Base-by-base conservation (phyloP, 176 grass and related monocot species). In the Puccinellia tenuiflora region DNA sequence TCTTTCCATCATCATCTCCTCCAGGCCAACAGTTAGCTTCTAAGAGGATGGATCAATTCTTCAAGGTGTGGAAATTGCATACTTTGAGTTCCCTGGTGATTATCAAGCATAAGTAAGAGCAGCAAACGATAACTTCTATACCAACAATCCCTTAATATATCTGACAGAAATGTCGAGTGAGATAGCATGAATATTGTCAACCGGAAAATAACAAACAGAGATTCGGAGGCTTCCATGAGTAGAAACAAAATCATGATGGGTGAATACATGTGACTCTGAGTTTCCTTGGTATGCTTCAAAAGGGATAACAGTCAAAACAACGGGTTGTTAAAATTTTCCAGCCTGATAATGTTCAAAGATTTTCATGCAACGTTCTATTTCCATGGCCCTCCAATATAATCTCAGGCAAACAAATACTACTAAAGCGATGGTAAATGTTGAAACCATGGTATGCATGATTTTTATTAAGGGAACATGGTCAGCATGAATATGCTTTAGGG, bases 1-100 rank as follows among this genome's bases (percentile, higher is more conserved):
- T 80, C 18, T 72, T 68, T 35, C 76, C 57, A 84, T 70, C 74
- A 76, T 76, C 76, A 42, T 82, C 60, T 90, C 46, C 43, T 45
- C 25, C 7, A 81, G 2, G 20, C 39, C 1, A 61, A 62, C 24
- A 71, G 45, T 33, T 82, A 77, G 40, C 52, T 53, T 42, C 62
- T 43, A 53, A 50, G 29, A 53, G 24, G 30, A 33, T 53, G 71
- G 25, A 82, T 69, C 43, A 39, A 53, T 53, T 62, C 51, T 71
- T 26, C 48, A 85, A 22, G 35, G 20, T 20, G 15, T 47, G 45
- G 45, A 46, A 46, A 80, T 73, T n/a, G 22, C 56, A 75, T 59
- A 9, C 39, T 69, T 61, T 1, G 45, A 81, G 30, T 26, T 81
- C 5, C 76, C 28, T 66, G 39, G 26, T 50, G 38, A 71, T 63